Evolutionary conservation across 805 yeast genomes (phyloP), one percentile per base, ranked within the genome.

Genomic region (Pichia exigua): DNA sequence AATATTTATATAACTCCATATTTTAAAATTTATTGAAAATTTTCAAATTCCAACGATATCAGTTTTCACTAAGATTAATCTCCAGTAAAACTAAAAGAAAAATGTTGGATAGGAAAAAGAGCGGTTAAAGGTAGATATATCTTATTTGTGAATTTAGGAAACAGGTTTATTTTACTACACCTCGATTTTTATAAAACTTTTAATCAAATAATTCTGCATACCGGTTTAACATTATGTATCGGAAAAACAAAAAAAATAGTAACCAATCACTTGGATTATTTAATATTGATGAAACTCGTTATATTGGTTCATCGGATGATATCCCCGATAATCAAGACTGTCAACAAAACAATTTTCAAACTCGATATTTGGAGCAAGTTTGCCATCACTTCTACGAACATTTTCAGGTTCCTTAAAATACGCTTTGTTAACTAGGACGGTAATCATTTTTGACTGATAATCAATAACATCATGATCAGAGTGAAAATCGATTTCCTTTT

Each of bases 361-460:
- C 4, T 50, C 47, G 13, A 42, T n/a, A 12, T 45, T 45, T n/a
- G 30, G 47, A 13, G 39, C 32, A 17, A 35, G 32, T 20, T 46
- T 42, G 3, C 55, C 55, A 41, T 52, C 49, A 5, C 28, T 22
- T 30, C 38, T 43, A 40, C 56, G 42, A 13, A 54, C 50, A 20
- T 45, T 47, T 20, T 63, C 57, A 3, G 59, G 50, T 42, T 66
- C 69, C 27, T 54, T 54, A 41, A 59, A 60, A 61, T 81, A 81
- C 13, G 67, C 54, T 53, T 63, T 62, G 21, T 70, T 73, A 1
- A 72, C 72, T 47, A 69, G 70, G 27, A 71, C 65, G 0, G 86
- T 81, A 24, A 82, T 70, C 57, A 69, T 66, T 51, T 78, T 68
- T 0, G 85, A 72, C 59, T 81, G 86, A 43, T 67, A 71, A 57